These are phyloP conservation scores for Globisporangium cystogenes DNA, from an alignment of 352 stramenopile species.

Conservation along the genomic window DNA sequence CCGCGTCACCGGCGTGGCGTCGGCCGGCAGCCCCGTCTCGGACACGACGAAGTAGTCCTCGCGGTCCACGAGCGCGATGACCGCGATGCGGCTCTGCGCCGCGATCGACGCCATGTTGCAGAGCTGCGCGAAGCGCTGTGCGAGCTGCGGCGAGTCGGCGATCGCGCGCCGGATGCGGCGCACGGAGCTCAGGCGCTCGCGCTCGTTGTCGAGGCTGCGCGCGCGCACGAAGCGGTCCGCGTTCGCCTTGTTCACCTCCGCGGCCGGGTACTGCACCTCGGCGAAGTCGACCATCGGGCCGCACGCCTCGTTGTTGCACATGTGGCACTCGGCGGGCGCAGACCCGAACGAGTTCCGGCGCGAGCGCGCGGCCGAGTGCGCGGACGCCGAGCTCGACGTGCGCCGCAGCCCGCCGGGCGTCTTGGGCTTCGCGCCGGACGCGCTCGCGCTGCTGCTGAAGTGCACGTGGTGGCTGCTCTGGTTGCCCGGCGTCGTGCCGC, in stretches of 20 bases:
- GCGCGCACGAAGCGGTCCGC: constrained; percentile 39
- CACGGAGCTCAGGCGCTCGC: constrained; percentile 38
- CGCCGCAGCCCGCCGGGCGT: constrained; percentile 16
- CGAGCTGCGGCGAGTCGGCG: constrained; percentile 27
- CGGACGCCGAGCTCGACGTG: constrained; percentile 24
- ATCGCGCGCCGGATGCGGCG: constrained; percentile 36
- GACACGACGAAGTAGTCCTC: constrained; percentile 52
- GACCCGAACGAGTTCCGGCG: constrained; percentile 32
- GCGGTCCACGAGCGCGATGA: constrained; percentile 57
- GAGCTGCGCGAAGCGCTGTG: constrained; percentile 56
- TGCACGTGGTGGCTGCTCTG: background rate
- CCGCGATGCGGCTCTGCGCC: constrained; percentile 52
- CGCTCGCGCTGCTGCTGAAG: background rate
- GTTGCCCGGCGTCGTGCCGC: constrained; percentile 12
- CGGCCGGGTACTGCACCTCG: constrained; percentile 53
- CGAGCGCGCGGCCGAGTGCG: constrained; percentile 7
- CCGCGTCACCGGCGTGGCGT: constrained; percentile 20
- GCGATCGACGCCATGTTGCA: constrained; percentile 77
- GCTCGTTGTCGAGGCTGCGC: constrained; percentile 49
- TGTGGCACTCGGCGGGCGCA: constrained; percentile 22
- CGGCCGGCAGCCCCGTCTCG: constrained; percentile 25
- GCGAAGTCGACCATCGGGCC: constrained; percentile 38
- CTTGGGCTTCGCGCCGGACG: constrained; percentile 3
- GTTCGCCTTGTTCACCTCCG: constrained; percentile 17
- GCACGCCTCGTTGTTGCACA: constrained; percentile 62